Percentiles rank a stretch among this genome's conserved stretches.
These are phyloP conservation scores for Mariannaea elegans DNA, from an alignment of 2,329 filamentous ascomycete genomes.

Conservation along the genomic window DNA sequence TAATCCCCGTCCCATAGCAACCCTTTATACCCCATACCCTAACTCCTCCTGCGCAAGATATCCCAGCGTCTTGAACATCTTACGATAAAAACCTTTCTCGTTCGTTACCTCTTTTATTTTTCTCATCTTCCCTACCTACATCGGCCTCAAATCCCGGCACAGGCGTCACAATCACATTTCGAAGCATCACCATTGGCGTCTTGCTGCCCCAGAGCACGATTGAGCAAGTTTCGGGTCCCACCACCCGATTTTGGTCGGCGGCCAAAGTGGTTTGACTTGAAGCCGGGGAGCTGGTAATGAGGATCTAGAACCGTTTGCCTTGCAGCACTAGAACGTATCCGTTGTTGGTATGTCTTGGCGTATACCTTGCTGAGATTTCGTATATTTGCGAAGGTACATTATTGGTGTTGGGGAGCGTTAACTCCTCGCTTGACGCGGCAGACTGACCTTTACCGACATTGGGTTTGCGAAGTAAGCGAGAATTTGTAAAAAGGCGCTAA, in stretches of 20 bases:
- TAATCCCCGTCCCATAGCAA: background rate
- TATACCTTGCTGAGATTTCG: no score
- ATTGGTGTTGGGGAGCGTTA: no score
- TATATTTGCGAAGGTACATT: no score
- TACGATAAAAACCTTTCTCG: background rate
- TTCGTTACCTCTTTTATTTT: background rate
- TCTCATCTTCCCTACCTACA: background rate
- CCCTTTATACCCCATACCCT: background rate
- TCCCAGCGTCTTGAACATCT: background rate
- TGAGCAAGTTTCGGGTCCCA: constrained; percentile 6
- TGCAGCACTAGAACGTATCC: no score
- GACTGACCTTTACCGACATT: no score
- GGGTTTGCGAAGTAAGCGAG: no score
- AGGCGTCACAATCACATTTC: background rate
- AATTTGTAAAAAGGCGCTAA: no score
- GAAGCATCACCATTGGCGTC: background rate
- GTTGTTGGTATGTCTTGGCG: no score
- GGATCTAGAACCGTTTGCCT: no score
- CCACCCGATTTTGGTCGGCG: background rate
- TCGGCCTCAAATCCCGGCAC: background rate
- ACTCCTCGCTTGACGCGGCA: no score
- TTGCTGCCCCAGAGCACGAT: background rate
- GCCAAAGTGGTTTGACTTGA: background rate
- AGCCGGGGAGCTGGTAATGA: no score
- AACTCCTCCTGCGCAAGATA: background rate